These are phyloP conservation scores for Thelonectria blattea DNA, from an alignment of 2,329 filamentous ascomycete species.

Conservation along the genomic window DNA sequence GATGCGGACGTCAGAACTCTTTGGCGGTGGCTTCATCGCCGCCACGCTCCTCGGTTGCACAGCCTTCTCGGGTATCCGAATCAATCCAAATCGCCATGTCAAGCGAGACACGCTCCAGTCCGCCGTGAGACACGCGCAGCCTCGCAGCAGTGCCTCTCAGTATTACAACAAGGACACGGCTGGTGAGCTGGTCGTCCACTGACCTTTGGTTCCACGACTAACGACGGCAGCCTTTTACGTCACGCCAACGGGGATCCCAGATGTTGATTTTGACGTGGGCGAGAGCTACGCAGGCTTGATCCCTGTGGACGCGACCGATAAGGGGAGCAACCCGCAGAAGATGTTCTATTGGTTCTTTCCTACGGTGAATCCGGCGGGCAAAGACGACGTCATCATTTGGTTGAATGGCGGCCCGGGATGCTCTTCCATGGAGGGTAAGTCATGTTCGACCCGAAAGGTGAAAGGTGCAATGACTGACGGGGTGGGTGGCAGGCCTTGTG, in stretches of 20 bases:
- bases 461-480: background rate
- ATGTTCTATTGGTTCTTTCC: conserved; percentile 36
- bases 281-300: conserved; percentile 23
- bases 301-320: conserved; percentile 16
- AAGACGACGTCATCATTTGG: conserved; percentile 33
- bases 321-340: conserved; percentile 21
- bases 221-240: background rate
- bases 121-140: background rate
- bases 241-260: conserved; percentile 9
- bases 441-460: no score
- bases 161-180: conserved; percentile 14
- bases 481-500: conserved; percentile 57
- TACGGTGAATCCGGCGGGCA: conserved; percentile 30
- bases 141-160: conserved; percentile 1
- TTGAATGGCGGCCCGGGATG: conserved; percentile 30
- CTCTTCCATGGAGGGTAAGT: conserved; percentile 12
- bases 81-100: background rate
- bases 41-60: background rate
- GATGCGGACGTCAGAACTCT: background rate
- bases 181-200: background rate
- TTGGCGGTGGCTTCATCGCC: background rate
- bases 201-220: background rate
- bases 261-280: conserved; percentile 13
- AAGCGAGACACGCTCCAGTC: background rate
- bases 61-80: background rate